Evolutionary conservation across 2,329 filamentous ascomycete genomes (phyloP).

Genomic region (Penicillium brasilianum): DNA sequence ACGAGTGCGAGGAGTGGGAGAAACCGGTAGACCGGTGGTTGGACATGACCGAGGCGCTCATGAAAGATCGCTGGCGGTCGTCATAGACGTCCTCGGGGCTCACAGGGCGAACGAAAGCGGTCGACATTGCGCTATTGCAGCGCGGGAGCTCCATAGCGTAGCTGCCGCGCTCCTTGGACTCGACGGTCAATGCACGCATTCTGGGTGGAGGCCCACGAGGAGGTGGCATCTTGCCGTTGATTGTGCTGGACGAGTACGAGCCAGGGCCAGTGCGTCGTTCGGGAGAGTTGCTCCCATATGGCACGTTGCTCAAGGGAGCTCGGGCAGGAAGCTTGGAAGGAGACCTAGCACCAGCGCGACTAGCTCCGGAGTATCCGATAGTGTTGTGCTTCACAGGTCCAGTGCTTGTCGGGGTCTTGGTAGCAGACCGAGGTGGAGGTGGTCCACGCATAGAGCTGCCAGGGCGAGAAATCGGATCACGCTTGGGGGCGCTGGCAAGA

Average conservation of each 20-base stretch:
- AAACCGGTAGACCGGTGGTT: conserved; percentile 42
- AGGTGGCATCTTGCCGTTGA: conserved; percentile 56
- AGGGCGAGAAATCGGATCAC: conserved; percentile 39
- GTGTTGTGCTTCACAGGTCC: conserved; percentile 49
- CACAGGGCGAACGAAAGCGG: conserved; percentile 61
- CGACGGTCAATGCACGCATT: conserved; percentile 80
- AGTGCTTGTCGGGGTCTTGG: conserved; percentile 54
- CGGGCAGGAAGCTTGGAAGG: conserved; percentile 56
- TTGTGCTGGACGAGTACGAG: conserved; percentile 48
- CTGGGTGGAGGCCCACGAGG: conserved; percentile 76
- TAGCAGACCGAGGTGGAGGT: conserved; percentile 49
- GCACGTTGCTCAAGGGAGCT: conserved; percentile 53
- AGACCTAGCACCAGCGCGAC: conserved; percentile 45
- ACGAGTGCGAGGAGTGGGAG: conserved; percentile 51
- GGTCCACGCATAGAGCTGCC: conserved; percentile 45
- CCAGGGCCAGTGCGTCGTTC: conserved; percentile 65
- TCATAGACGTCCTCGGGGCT: conserved; percentile 86
- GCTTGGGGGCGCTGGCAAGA: conserved; percentile 27
- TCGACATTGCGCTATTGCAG: conserved; percentile 57
- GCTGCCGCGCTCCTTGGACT: conserved; percentile 50
- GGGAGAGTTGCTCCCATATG: conserved; percentile 72
- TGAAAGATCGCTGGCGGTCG: conserved; percentile 61
- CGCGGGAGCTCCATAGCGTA: conserved; percentile 51
- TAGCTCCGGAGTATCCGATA: conserved; percentile 32
- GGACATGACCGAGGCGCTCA: conserved; percentile 50